Percentiles rank a stretch among this genome's conserved stretches.
These are phyloP conservation scores for Lodderomyces parapsilosis DNA, from an alignment of 1,139 yeast genomes.

Conservation along the genomic window DNA sequence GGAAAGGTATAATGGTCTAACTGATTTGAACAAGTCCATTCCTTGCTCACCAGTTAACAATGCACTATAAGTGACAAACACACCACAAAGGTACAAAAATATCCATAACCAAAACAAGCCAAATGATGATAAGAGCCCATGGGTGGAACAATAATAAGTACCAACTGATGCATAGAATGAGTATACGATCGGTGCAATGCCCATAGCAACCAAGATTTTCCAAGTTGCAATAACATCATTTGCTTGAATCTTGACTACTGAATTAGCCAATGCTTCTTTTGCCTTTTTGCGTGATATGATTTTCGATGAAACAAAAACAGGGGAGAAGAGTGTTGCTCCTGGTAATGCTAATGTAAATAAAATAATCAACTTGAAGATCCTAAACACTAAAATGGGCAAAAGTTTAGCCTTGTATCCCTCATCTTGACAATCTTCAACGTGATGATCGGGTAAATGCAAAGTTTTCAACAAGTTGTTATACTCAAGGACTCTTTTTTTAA, in stretches of 20 bases:
- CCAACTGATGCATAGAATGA: slow-evolving; percentile 74
- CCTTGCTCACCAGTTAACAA: slow-evolving; percentile 91
- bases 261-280: slow-evolving; percentile 75
- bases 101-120: slow-evolving; percentile 39
- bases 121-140: slow-evolving; percentile 20
- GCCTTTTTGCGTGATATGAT: slow-evolving; percentile 71
- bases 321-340: slow-evolving; percentile 80
- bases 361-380: slow-evolving; percentile 54
- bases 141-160: slow-evolving; percentile 44
- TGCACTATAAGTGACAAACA: slow-evolving; percentile 80
- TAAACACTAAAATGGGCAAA: slow-evolving; percentile 47
- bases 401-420: slow-evolving; percentile 44
- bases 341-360: slow-evolving; percentile 72
- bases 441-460: slow-evolving; percentile 84
- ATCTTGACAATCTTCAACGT: slow-evolving; percentile 65
- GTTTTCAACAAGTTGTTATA: slow-evolving; percentile 69
- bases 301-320: slow-evolving; percentile 81
- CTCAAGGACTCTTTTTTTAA: slow-evolving; percentile 59
- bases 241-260: slow-evolving; percentile 87
- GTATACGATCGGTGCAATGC: slow-evolving; percentile 83
- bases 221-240: slow-evolving; percentile 94
- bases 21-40: slow-evolving; percentile 78
- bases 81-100: slow-evolving; percentile 55
- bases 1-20: slow-evolving; percentile 79
- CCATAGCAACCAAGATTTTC: slow-evolving; percentile 89